Evolutionary conservation across 192 early-diverging fungal species (phyloP).

Genomic region (Backusella macrospora): DNA sequence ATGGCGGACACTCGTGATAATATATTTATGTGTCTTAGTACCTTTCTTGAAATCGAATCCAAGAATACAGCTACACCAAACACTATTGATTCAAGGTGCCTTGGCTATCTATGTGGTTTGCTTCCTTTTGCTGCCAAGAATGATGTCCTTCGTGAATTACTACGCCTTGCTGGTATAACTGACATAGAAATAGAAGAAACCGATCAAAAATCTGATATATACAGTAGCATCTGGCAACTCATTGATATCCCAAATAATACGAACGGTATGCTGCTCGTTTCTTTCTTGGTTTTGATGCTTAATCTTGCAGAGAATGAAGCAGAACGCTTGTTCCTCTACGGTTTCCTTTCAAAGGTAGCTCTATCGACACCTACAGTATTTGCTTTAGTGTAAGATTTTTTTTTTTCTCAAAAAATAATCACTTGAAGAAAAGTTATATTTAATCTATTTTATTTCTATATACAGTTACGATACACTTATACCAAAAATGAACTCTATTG

Average conservation of each 20-base stretch:
- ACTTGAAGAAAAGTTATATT: neutral
- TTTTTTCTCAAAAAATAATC: slow-evolving; percentile 20
- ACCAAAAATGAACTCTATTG: slow-evolving; percentile 67
- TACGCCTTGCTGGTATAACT: slow-evolving; percentile 51
- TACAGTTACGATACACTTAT: slow-evolving; percentile 65
- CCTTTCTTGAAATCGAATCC: slow-evolving; percentile 70
- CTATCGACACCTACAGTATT: slow-evolving; percentile 66
- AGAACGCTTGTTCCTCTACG: slow-evolving; percentile 73
- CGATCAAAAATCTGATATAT: slow-evolving; percentile 17
- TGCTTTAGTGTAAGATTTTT: slow-evolving; percentile 63
- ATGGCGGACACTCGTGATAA: slow-evolving; percentile 69
- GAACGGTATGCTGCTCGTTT: slow-evolving; percentile 61
- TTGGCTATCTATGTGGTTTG: slow-evolving; percentile 79
- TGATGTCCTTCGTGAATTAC: slow-evolving; percentile 57
- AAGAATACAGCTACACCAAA: slow-evolving; percentile 39
- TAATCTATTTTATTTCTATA: neutral
- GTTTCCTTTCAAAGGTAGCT: slow-evolving; percentile 74
- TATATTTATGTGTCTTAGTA: slow-evolving; percentile 63
- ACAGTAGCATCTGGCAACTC: slow-evolving; percentile 60
- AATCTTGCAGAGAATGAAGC: slow-evolving; percentile 68
- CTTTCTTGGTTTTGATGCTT: slow-evolving; percentile 68
- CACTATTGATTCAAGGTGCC: slow-evolving; percentile 43
- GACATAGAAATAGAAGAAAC: slow-evolving; percentile 45
- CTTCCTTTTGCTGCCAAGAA: slow-evolving; percentile 72
- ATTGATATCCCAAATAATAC: slow-evolving; percentile 63